Percentiles rank a stretch among this genome's conserved stretches.
Conservation (phyloP, 805 yeast species). For the Candida sakaeoensis region DNA sequence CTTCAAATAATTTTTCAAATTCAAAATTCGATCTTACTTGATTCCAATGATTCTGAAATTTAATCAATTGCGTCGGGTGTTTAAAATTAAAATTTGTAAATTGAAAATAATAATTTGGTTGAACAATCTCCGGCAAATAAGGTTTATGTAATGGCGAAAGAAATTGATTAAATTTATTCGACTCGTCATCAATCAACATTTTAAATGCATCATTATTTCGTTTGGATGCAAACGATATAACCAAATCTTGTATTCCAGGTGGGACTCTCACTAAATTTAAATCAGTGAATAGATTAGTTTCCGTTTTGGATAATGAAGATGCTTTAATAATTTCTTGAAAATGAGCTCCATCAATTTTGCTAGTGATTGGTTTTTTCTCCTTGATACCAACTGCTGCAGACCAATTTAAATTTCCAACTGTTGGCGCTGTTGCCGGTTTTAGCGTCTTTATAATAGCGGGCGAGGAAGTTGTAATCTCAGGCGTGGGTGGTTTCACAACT, state of each 20-base stretch:
- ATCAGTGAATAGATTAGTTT: constrained; percentile 34
- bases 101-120: constrained; percentile 13
- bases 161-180: constrained; percentile 21
- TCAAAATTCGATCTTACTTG: constrained; percentile 30
- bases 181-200: constrained; percentile 18
- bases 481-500: constrained; percentile 7
- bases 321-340: constrained; percentile 27
- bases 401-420: constrained; percentile 53
- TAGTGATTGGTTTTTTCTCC: constrained; percentile 4
- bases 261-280: constrained; percentile 31
- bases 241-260: constrained; percentile 41
- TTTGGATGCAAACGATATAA: constrained; percentile 35
- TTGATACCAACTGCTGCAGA: constrained; percentile 40
- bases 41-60: constrained; percentile 40
- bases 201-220: constrained; percentile 23
- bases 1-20: constrained; percentile 30
- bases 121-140: constrained; percentile 27
- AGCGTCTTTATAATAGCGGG: constrained; percentile 41
- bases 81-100: constrained; percentile 16
- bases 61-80: constrained; percentile 33
- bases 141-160: constrained; percentile 30
- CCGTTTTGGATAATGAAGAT: constrained; percentile 28
- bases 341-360: constrained; percentile 3
- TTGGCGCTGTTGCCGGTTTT: constrained; percentile 55
- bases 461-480: constrained; percentile 28